Conservation (phyloP, 306 rosid genomes). For the Senna tora region DNA sequence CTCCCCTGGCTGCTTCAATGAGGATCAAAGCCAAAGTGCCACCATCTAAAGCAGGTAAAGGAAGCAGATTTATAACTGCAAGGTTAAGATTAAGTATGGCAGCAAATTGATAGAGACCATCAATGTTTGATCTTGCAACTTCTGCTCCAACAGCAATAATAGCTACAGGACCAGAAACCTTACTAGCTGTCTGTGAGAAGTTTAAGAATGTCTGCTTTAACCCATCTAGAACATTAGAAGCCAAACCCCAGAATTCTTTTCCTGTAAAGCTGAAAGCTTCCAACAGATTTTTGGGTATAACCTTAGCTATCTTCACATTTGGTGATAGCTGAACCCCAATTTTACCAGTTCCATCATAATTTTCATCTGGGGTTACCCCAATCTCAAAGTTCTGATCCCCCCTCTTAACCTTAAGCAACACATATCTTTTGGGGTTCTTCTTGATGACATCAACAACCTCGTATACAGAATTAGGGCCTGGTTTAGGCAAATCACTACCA, state of each 20-base stretch:
- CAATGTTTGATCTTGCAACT: slow-evolving; percentile 71
- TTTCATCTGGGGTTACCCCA: slow-evolving; percentile 87
- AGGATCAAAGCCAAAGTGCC: slow-evolving; percentile 71
- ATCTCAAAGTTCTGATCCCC: slow-evolving; percentile 61
- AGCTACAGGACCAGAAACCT: slow-evolving; percentile 80
- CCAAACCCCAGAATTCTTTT: slow-evolving; percentile 63
- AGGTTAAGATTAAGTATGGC: slow-evolving; percentile 72
- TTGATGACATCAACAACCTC: slow-evolving; percentile 75
- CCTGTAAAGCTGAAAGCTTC: slow-evolving; percentile 57
- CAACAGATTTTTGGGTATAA: slow-evolving; percentile 50
- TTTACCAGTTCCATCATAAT: slow-evolving; percentile 88
- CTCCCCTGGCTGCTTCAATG: slow-evolving; percentile 83
- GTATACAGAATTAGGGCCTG: slow-evolving; percentile 73
- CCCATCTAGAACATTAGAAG: slow-evolving; percentile 61
- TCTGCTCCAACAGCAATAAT: slow-evolving; percentile 80
- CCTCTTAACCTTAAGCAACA: slow-evolving; percentile 75
- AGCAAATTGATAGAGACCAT: slow-evolving; percentile 77
- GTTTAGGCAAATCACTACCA: slow-evolving; percentile 68
- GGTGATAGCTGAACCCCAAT: slow-evolving; percentile 96
- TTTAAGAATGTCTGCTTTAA: slow-evolving; percentile 67
- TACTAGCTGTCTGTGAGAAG: slow-evolving; percentile 73
- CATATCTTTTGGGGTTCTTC: slow-evolving; percentile 71
- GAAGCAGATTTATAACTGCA: slow-evolving; percentile 76
- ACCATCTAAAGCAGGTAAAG: slow-evolving; percentile 76
- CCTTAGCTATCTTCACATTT: slow-evolving; percentile 69